Base-by-base conservation (phyloP, 2,329 filamentous ascomycete species). In the Hypoxylon sp. region DNA sequence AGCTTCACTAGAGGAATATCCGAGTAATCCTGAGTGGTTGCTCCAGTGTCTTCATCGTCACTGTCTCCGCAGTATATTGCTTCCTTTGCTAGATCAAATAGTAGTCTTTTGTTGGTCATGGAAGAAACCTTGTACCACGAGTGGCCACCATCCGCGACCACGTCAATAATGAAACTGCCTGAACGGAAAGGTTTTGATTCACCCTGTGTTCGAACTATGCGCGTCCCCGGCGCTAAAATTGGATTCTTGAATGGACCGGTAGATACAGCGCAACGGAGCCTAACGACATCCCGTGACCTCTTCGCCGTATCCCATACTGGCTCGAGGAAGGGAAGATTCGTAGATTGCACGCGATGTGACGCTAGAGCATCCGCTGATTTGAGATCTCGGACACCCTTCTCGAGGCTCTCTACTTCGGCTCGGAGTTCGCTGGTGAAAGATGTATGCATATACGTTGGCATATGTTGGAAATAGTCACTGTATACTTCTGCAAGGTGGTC, bases 121-220 rank as follows among this genome's bases (percentile, higher is more conserved):
- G 77, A 74, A 2, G 77, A 79, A 22, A 79, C 74, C 60, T 79
- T 79, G 58, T 73, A 76, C 78, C 78, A 79, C 4, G 75, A 74
- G 13, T 68, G 64, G 2, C 78, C 78, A 3, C 73, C 75, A 59
- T 79, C 76, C 6, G 73, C 72, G 2, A 79, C 70, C 14, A 78
- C 63, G 59, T 79, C 78, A 48, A 79, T 67, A 31, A 74, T 64
- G 60, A 73, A 69, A 54, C 72, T 68, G 20, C 66, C 66, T 8
- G 73, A 70, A 17, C 71, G 72, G 6, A 71, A 72, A 33, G 75
- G 70, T 2, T 69, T 71, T 44, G 71, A 76, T 65, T 64, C 72
- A 42, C 73, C 76, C 30, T 71, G 72, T 17, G 71, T 74, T 50
- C 75, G 65, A 25, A 78, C 71, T 37, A 79, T 73, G 10, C 77